phyloP scores from a whole-genome alignment of 164 flowering plant genomes.

The Liquidambar formosana region DNA sequence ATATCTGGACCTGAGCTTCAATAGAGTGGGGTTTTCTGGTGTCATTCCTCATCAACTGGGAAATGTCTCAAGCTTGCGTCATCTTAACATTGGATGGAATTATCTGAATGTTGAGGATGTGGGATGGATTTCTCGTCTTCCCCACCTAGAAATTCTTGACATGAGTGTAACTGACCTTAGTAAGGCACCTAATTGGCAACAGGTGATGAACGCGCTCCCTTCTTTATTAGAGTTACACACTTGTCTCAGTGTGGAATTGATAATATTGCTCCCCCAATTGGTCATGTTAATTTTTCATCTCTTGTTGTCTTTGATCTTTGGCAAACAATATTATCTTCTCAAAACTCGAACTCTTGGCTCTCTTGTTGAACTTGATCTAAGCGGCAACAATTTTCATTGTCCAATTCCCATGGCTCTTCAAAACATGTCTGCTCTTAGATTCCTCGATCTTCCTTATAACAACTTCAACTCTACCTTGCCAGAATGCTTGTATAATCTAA shows the following conservation, averaged over 20 bases:
- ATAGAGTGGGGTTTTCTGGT: too few species aligned
- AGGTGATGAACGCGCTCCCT: slow-evolving; percentile 5
- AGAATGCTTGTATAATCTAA: too few species aligned
- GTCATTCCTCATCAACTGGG: too few species aligned
- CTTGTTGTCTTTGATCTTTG: slow-evolving; percentile 3
- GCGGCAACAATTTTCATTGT: not conserved
- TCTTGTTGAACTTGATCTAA: not conserved
- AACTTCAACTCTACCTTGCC: slow-evolving; percentile 5
- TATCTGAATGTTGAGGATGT: too few species aligned
- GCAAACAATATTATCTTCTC: not conserved
- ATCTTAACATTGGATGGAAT: too few species aligned
- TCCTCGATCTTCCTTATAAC: slow-evolving; percentile 3
- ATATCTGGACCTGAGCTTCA: too few species aligned
- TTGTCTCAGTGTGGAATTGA: slow-evolving; percentile 1
- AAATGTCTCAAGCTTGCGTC: too few species aligned
- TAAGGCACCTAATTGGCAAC: slow-evolving; percentile 11
- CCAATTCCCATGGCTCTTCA: slow-evolving; percentile 3
- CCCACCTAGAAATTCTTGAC: too few species aligned
- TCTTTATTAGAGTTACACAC: slow-evolving; percentile 3
- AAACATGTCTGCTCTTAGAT: slow-evolving; percentile 6
- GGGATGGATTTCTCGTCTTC: too few species aligned
- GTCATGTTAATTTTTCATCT: slow-evolving; percentile 1
- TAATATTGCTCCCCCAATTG: not conserved
- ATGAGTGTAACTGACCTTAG: too few species aligned
- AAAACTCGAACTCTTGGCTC: not conserved